Percentiles rank a stretch among this genome's conserved stretches.
Conservation (phyloP, 2,329 filamentous ascomycete genomes). For the Colletotrichum sp. region DNA sequence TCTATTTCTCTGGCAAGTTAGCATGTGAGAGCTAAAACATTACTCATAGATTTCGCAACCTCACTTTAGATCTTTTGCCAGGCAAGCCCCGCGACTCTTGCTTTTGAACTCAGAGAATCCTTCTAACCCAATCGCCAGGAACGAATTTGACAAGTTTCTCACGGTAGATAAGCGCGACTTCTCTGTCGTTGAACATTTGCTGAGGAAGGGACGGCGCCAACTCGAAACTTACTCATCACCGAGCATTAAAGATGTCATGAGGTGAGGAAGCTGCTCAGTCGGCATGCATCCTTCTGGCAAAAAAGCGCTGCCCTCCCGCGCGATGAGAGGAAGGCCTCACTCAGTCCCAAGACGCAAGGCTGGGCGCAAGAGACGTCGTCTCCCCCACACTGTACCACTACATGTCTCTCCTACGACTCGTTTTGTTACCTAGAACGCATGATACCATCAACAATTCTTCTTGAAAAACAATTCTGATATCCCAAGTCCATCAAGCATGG, state of each 20-base stretch:
- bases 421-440: conserved; percentile 20
- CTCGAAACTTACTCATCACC: conserved; percentile 82
- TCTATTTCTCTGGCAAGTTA: background rate
- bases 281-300: background rate
- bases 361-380: background rate
- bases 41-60: conserved; percentile 54
- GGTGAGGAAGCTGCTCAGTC: conserved; percentile 23
- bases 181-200: conserved; percentile 80
- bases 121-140: conserved; percentile 45
- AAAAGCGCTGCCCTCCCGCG: background rate
- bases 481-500: conserved; percentile 35
- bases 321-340: background rate
- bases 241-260: conserved; percentile 77
- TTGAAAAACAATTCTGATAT: conserved; percentile 29
- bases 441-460: conserved; percentile 25
- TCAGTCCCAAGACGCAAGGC: background rate
- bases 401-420: conserved; percentile 9
- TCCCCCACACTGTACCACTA: background rate
- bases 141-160: conserved; percentile 77
- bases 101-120: background rate
- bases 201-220: conserved; percentile 82
- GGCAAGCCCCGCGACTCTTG: conserved; percentile 47
- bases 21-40: background rate
- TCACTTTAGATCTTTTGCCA: conserved; percentile 69
- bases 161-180: conserved; percentile 84